phyloP scores from a whole-genome alignment of 495 filamentous ascomycete species.

The Elasticomyces elasticus region DNA sequence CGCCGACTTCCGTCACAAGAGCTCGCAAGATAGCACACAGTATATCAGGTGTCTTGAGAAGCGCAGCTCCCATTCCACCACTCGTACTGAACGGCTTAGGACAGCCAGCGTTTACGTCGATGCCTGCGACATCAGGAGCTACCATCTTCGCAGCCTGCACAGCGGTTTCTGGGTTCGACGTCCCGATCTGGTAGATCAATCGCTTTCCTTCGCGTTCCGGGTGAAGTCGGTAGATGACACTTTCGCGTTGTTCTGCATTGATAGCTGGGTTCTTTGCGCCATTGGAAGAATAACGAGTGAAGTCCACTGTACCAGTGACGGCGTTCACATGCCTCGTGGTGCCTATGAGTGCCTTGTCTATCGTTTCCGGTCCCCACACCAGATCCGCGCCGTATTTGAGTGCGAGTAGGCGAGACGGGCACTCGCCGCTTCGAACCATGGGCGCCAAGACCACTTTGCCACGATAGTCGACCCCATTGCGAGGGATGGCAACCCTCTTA shows the following conservation, averaged over 20 bases:
- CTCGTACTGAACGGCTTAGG: slow-evolving; percentile 89
- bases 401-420: slow-evolving; percentile 76
- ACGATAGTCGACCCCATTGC: slow-evolving; percentile 83
- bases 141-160: slow-evolving; percentile 76
- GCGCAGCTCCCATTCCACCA: slow-evolving; percentile 89
- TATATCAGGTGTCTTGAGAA: slow-evolving; percentile 71
- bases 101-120: slow-evolving; percentile 94
- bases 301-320: slow-evolving; percentile 68
- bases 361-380: slow-evolving; percentile 95
- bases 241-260: slow-evolving; percentile 44
- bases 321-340: slow-evolving; percentile 65
- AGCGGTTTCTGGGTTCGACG: slow-evolving; percentile 65
- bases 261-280: slow-evolving; percentile 37
- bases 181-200: slow-evolving; percentile 86
- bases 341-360: slow-evolving; percentile 84
- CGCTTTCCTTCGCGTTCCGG: slow-evolving; percentile 58
- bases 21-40: slow-evolving; percentile 71
- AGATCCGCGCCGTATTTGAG: slow-evolving; percentile 93
- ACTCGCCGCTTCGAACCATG: slow-evolving; percentile 93
- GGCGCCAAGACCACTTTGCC: slow-evolving; percentile 89
- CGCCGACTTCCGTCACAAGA: slow-evolving; percentile 66
- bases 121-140: slow-evolving; percentile 77
- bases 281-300: slow-evolving; percentile 63
- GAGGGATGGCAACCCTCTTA: slow-evolving; percentile 70
- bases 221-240: slow-evolving; percentile 74